Percentiles rank a stretch among this genome's conserved stretches.
phyloP scores from a whole-genome alignment of 495 filamentous ascomycete genomes.

The Baudoinia panamericana region DNA sequence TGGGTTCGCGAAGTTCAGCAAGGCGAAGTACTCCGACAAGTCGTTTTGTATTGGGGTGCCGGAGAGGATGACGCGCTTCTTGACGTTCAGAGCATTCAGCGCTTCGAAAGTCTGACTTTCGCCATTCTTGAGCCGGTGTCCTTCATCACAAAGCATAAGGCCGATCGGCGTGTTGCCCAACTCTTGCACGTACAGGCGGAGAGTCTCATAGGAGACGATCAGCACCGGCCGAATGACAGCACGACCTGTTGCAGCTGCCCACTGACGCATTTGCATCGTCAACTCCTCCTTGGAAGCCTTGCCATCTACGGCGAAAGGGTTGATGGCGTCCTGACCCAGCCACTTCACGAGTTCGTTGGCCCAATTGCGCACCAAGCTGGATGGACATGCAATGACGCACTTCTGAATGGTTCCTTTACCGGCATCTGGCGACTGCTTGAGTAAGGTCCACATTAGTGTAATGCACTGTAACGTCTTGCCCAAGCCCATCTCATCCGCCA shows the following conservation, averaged over 20 bases:
- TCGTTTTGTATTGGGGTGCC: slow-evolving; percentile 98
- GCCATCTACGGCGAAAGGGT: slow-evolving; percentile 90
- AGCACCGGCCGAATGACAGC: slow-evolving; percentile 90
- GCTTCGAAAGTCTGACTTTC: slow-evolving; percentile 90
- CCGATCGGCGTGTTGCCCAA: slow-evolving; percentile 79
- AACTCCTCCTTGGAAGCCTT: slow-evolving; percentile 93
- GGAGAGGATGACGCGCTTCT: slow-evolving; percentile 82
- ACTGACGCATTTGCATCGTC: slow-evolving; percentile 78
- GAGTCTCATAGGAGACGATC: slow-evolving; percentile 97
- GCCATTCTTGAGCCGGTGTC: slow-evolving; percentile 95
- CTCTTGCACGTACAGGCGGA: slow-evolving; percentile 81
- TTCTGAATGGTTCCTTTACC: slow-evolving; percentile 92
- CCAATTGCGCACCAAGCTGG: slow-evolving; percentile 95
- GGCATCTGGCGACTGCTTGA: slow-evolving; percentile 90
- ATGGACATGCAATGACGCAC: slow-evolving; percentile 96
- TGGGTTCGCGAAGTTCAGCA: slow-evolving; percentile 95
- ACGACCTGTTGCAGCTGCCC: slow-evolving; percentile 79
- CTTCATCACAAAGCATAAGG: slow-evolving; percentile 93
- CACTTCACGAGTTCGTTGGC: slow-evolving; percentile 92
- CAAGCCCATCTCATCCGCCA: slow-evolving; percentile 98
- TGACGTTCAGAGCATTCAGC: slow-evolving; percentile 79
- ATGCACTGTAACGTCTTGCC: slow-evolving; percentile 89
- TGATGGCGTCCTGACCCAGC: slow-evolving; percentile 83
- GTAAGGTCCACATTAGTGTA: slow-evolving; percentile 80
- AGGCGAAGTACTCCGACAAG: slow-evolving; percentile 88